Percentiles rank a stretch among this genome's conserved stretches.
phyloP scores from a whole-genome alignment of 208 protist species.

The Leishmania major region DNA sequence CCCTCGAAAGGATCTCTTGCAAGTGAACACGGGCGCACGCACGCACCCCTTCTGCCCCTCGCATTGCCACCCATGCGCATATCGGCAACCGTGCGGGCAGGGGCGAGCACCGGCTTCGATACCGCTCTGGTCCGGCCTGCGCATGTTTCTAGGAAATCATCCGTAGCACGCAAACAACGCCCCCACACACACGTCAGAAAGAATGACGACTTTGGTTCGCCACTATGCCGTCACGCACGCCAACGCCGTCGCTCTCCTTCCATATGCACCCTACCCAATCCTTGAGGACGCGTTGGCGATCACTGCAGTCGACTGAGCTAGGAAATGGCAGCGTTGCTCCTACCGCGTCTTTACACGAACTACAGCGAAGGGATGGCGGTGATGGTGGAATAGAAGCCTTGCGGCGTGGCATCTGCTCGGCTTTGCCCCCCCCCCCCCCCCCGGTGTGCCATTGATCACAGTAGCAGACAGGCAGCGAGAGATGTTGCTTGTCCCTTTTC shows the following conservation, averaged over 20 bases:
- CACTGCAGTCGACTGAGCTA: neutral
- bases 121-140: neutral
- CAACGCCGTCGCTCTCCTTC: neutral
- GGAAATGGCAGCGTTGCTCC: neutral
- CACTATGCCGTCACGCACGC: neutral
- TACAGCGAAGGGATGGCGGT: neutral
- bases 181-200: neutral
- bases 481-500: neutral
- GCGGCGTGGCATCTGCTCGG: neutral
- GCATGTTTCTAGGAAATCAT: neutral
- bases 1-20: neutral
- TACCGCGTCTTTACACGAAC: neutral
- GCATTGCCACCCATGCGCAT: neutral
- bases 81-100: neutral
- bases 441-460: neutral
- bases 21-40: neutral
- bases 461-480: neutral
- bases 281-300: neutral
- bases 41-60: neutral
- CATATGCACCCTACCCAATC: neutral
- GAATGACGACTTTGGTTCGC: neutral
- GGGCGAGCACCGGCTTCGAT: neutral
- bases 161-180: neutral
- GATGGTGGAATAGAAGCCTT: neutral
- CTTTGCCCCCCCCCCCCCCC: neutral